Evolutionary conservation across 129 eudicot species (phyloP).

Genomic region (Chrysanthemum makinoi): DNA sequence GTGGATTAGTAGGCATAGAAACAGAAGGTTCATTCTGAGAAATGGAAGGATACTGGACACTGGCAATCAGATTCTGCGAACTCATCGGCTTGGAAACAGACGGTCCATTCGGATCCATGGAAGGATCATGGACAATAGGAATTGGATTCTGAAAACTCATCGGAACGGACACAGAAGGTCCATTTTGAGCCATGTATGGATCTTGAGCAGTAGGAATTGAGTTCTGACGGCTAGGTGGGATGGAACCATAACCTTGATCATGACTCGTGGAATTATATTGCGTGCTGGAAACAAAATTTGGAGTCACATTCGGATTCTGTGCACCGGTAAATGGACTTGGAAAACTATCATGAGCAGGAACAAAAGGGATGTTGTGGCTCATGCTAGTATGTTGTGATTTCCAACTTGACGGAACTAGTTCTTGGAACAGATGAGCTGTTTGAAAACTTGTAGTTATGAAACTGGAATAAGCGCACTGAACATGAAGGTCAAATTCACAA

Average conservation of each 20-base stretch:
- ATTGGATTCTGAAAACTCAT: neutral
- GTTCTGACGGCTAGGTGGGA: constrained; percentile 11
- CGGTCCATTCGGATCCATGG: neutral
- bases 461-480: constrained; percentile 52
- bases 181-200: constrained; percentile 16
- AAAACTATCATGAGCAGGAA: constrained; percentile 18
- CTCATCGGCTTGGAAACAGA: constrained; percentile 3
- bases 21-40: constrained; percentile 19
- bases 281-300: neutral
- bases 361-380: constrained; percentile 12
- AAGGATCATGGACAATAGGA: neutral
- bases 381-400: constrained; percentile 40
- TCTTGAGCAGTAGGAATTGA: neutral
- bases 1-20: constrained; percentile 13
- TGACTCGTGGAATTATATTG: constrained; percentile 15
- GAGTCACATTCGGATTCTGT: constrained; percentile 2
- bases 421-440: constrained; percentile 23
- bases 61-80: constrained; percentile 1
- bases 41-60: constrained; percentile 6
- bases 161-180: constrained; percentile 1
- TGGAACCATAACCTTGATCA: constrained; percentile 18
- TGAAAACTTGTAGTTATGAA: constrained; percentile 33
- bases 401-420: constrained; percentile 31
- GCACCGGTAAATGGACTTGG: neutral
- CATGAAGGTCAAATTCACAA: constrained; percentile 72